A percentile compares a stretch with the other conserved stretches of the same genome.
phyloP scores from a whole-genome alignment of 805 yeast species.

The Metschnikowia sp. region DNA sequence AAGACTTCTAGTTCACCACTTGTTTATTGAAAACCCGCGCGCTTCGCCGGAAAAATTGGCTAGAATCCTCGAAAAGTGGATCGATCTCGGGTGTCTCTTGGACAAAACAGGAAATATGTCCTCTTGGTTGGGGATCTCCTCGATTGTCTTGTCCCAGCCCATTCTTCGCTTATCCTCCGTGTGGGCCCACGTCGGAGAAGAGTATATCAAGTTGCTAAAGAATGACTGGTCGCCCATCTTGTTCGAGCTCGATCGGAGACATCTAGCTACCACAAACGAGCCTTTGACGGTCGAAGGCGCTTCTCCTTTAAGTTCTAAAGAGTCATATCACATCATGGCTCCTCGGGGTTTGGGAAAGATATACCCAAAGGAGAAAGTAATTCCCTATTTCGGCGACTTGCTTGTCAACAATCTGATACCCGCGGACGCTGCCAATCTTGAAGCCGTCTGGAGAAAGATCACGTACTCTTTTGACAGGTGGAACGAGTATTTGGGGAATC shows the following conservation, averaged over 20 bases:
- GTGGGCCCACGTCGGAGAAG: constrained; percentile 70
- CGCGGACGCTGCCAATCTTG: constrained; percentile 50
- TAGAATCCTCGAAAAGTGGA: constrained; percentile 73
- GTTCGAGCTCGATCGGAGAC: constrained; percentile 79
- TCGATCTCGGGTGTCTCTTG: constrained; percentile 71
- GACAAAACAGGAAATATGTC: constrained; percentile 89
- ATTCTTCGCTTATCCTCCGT: constrained; percentile 67
- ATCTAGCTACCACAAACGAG: constrained; percentile 38
- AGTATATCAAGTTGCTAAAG: constrained; percentile 55
- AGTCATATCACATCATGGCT: constrained; percentile 71
- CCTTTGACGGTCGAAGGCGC: constrained; percentile 15
- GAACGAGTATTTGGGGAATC: constrained; percentile 62
- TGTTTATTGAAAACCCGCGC: constrained; percentile 50
- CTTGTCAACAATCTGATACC: constrained; percentile 43
- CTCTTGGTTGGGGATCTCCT: constrained; percentile 88
- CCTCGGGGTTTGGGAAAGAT: constrained; percentile 82
- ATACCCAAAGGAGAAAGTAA: constrained; percentile 71
- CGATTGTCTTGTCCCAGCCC: constrained; percentile 78
- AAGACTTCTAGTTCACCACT: constrained; percentile 61
- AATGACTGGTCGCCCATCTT: constrained; percentile 92
- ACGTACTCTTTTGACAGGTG: constrained; percentile 76
- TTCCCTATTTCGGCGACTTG: constrained; percentile 90
- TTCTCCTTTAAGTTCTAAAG: constrained; percentile 20
- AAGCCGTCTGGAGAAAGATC: constrained; percentile 62
- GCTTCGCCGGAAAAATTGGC: constrained; percentile 50